Percentiles rank a stretch among this genome's conserved stretches.
phyloP scores from a whole-genome alignment of 139 green algal genomes.

The Mesotaenium endlicherianum region DNA sequence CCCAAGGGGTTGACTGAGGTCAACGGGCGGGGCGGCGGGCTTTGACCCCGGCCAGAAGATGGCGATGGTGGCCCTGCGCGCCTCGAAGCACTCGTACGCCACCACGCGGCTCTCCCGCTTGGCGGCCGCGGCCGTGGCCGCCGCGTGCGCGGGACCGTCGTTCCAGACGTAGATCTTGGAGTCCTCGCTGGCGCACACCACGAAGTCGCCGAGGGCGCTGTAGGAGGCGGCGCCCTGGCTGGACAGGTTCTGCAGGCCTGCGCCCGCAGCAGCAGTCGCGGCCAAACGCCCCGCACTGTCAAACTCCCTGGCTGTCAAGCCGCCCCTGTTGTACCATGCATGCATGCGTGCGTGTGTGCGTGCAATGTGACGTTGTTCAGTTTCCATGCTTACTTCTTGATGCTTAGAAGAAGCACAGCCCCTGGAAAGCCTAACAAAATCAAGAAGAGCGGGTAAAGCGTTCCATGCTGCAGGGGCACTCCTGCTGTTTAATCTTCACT shows the following conservation, averaged over 20 bases:
- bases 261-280: background rate
- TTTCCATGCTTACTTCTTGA: too few relatives aligned
- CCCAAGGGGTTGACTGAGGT: background rate
- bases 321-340: too few relatives aligned
- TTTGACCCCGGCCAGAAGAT: constrained; percentile 1
- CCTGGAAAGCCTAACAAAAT: too few relatives aligned
- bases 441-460: too few relatives aligned
- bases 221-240: constrained; percentile 70
- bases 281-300: too few relatives aligned
- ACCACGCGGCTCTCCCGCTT: background rate
- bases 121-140: background rate
- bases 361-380: too few relatives aligned
- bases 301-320: too few relatives aligned
- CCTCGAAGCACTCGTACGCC: background rate
- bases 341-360: too few relatives aligned
- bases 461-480: too few relatives aligned
- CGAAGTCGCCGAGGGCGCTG: constrained; percentile 46
- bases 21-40: background rate
- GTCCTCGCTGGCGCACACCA: constrained; percentile 57
- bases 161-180: constrained; percentile 54
- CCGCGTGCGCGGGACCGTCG: constrained; percentile 49
- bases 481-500: too few relatives aligned
- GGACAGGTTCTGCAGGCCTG: constrained; percentile 63
- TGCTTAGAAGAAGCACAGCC: too few relatives aligned
- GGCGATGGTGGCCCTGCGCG: background rate